Evolutionary conservation across 768 basidiomycete genomes (phyloP).

Genomic region (Calvatia gigantea): DNA sequence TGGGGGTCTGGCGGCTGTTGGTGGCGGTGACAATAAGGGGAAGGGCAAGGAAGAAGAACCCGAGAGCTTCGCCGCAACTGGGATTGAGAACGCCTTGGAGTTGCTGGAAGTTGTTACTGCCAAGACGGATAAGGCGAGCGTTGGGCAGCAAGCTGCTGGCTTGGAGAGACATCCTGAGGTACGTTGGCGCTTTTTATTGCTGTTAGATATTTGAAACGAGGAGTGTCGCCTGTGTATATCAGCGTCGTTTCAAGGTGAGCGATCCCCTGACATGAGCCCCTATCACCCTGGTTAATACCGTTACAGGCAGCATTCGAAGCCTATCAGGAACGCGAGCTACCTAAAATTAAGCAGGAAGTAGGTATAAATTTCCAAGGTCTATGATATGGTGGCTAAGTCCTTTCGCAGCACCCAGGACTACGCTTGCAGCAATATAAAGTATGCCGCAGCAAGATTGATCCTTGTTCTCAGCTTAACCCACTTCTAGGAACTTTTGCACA

Average conservation of each 20-base stretch:
- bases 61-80: constrained; percentile 79
- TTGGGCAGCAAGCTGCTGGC: constrained; percentile 82
- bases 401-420: constrained; percentile 75
- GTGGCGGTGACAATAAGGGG: constrained; percentile 21
- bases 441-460: neutral
- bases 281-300: neutral
- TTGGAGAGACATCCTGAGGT: constrained; percentile 94
- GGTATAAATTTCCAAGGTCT: constrained; percentile 2
- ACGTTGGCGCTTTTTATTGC: constrained; percentile 18
- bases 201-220: constrained; percentile 6
- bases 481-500: constrained; percentile 76
- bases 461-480: constrained; percentile 3
- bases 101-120: constrained; percentile 85
- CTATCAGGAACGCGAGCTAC: constrained; percentile 84
- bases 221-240: constrained; percentile 14
- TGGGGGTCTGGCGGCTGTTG: constrained; percentile 35
- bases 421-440: constrained; percentile 89
- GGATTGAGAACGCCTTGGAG: constrained; percentile 89
- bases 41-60: constrained; percentile 34
- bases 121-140: constrained; percentile 89
- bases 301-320: constrained; percentile 82
- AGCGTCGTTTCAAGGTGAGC: constrained; percentile 86
- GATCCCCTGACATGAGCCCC: neutral
- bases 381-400: constrained; percentile 8
- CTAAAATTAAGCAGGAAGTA: constrained; percentile 73